These are phyloP conservation scores for Zangia roseola DNA, from an alignment of 768 basidiomycete genomes.

Conservation along the genomic window DNA sequence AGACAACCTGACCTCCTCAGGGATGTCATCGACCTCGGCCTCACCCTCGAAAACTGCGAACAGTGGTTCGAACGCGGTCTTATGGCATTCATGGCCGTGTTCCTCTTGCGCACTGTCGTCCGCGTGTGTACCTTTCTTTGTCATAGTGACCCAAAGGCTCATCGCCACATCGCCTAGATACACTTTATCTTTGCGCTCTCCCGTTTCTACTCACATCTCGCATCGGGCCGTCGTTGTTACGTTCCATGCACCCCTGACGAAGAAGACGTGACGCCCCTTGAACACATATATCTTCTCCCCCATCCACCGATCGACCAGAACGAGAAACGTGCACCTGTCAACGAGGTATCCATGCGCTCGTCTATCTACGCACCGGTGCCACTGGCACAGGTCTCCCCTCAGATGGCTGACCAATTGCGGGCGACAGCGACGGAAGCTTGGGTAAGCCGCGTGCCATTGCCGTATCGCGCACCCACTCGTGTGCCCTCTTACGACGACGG, in stretches of 20 bases:
- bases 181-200: conserved; percentile 76
- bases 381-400: conserved; percentile 50
- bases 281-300: conserved; percentile 65
- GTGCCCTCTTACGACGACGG: neutral
- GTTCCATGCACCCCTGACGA: conserved; percentile 13
- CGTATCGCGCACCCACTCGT: neutral
- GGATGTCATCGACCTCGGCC: conserved; percentile 65
- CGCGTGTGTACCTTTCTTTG: conserved; percentile 47
- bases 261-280: conserved; percentile 36
- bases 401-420: conserved; percentile 48
- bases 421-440: conserved; percentile 66
- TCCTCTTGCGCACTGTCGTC: conserved; percentile 61
- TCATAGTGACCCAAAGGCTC: neutral
- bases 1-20: conserved; percentile 74
- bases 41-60: conserved; percentile 80
- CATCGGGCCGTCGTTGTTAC: conserved; percentile 36
- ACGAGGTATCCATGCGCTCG: conserved; percentile 7
- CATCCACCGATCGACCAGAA: conserved; percentile 15
- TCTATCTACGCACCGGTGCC: conserved; percentile 70
- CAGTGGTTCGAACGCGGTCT: conserved; percentile 71
- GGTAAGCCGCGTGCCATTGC: conserved; percentile 37
- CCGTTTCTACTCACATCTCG: conserved; percentile 58
- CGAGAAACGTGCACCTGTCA: conserved; percentile 2
- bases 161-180: conserved; percentile 42
- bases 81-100: conserved; percentile 53